phyloP scores from a whole-genome alignment of 108 stramenopile species.

The Licmophora abbreviata region DNA sequence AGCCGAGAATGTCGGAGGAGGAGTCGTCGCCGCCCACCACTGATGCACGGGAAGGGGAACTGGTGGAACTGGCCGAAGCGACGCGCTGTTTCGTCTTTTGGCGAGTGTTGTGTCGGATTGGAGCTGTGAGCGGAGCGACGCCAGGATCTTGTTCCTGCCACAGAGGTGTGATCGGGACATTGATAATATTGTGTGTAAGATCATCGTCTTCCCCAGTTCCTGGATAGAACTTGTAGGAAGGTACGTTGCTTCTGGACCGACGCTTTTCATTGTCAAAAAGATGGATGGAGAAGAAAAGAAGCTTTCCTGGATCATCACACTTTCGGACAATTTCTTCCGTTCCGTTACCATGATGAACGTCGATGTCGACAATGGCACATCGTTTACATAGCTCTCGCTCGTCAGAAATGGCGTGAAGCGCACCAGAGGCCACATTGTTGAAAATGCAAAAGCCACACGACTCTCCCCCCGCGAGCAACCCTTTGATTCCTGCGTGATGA shows the following conservation, averaged over 20 bases:
- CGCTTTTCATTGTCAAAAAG: constrained; percentile 82
- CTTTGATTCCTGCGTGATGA: constrained; percentile 93
- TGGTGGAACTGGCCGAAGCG: constrained; percentile 6
- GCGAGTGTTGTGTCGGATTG: constrained; percentile 31
- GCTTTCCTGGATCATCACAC: constrained; percentile 75
- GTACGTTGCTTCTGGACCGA: constrained; percentile 36
- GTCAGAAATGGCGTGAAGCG: constrained; percentile 91
- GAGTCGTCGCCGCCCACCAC: neutral
- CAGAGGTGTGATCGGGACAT: constrained; percentile 88
- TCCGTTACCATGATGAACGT: constrained; percentile 98
- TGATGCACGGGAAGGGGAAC: neutral
- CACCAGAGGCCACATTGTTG: constrained; percentile 95
- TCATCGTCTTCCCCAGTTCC: constrained; percentile 90
- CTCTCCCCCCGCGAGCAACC: constrained; percentile 85
- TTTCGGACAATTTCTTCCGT: constrained; percentile 94
- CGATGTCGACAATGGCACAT: constrained; percentile 96
- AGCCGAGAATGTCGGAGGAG: neutral
- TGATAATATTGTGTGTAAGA: constrained; percentile 88
- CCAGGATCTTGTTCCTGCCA: constrained; percentile 65
- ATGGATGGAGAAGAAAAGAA: constrained; percentile 94
- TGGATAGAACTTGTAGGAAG: constrained; percentile 92
- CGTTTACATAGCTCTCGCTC: constrained; percentile 70
- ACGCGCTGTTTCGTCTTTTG: constrained; percentile 13
- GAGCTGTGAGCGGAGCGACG: constrained; percentile 43
- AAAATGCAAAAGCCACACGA: constrained; percentile 98